These are phyloP conservation scores for Thymus quinquecostatus DNA, from an alignment of 257 asterid genomes.

Conservation along the genomic window DNA sequence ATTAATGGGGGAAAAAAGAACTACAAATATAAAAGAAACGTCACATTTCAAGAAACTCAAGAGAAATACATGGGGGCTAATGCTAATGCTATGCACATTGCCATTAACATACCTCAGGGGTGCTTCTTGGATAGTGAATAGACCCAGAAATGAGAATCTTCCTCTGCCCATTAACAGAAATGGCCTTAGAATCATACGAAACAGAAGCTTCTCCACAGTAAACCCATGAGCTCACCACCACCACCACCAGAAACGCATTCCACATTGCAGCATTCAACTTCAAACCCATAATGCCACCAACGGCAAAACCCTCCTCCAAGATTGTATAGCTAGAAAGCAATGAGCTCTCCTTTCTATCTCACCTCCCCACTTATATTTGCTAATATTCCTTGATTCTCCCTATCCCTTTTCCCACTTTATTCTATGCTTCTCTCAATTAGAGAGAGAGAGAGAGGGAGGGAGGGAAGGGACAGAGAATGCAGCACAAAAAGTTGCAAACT, in stretches of 20 bases:
- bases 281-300: conserved; percentile 42
- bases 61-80: not conserved
- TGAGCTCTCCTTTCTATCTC: conserved; percentile 20
- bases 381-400: conserved; percentile 40
- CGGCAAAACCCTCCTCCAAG: conserved; percentile 29
- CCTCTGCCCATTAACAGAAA: conserved; percentile 73
- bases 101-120: conserved; percentile 70
- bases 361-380: conserved; percentile 31
- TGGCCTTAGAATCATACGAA: conserved; percentile 76
- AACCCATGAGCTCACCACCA: conserved; percentile 45
- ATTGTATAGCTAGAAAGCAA: conserved; percentile 38
- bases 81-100: conserved; percentile 6
- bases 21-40: not conserved
- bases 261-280: conserved; percentile 38
- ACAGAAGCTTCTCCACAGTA: conserved; percentile 55
- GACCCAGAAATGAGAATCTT: conserved; percentile 87
- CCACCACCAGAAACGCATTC: conserved; percentile 32
- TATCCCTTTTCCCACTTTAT: conserved; percentile 48
- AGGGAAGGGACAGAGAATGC: conserved; percentile 11
- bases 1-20: not conserved
- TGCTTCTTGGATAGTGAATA: conserved; percentile 92
- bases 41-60: conserved; percentile 14
- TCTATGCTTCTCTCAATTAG: conserved; percentile 44
- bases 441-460: conserved; percentile 22
- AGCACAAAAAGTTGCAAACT: conserved; percentile 37